Evolutionary conservation across 345 rosid species (phyloP).

Genomic region (Eucalyptus polyanthemos): DNA sequence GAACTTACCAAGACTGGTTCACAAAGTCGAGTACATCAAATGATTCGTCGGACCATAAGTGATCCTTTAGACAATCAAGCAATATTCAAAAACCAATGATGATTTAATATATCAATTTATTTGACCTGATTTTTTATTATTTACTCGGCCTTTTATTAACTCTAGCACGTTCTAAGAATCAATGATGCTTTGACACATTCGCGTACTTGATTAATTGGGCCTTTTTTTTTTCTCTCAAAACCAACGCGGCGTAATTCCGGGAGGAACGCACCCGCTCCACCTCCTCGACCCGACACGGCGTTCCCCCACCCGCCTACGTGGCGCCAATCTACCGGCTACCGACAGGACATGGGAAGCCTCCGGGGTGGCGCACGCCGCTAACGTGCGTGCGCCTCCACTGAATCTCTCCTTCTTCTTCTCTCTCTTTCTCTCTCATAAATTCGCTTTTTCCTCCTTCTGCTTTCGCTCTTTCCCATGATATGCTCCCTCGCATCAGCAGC

Average conservation of each 20-base stretch:
- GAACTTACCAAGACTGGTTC: neutral
- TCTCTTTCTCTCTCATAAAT: neutral
- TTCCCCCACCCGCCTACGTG: neutral
- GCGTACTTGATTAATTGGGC: neutral
- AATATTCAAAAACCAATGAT: too few species aligned
- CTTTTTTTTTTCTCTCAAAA: too few species aligned
- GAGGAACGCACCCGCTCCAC: neutral
- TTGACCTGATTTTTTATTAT: too few species aligned
- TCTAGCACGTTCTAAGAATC: neutral
- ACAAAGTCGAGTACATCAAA: too few species aligned
- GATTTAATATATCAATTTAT: too few species aligned
- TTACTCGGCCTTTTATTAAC: too few species aligned
- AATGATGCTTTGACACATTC: neutral
- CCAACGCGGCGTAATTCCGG: neutral
- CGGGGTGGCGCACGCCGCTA: neutral
- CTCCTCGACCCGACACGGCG: neutral
- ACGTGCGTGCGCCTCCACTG: neutral
- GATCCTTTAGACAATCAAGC: too few species aligned
- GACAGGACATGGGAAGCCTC: neutral
- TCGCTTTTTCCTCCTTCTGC: neutral
- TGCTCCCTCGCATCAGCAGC: neutral
- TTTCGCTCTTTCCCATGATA: neutral
- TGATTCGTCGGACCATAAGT: too few species aligned
- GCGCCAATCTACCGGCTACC: neutral
- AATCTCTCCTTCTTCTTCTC: neutral